Evolutionary conservation across 305 asterid genomes (phyloP).

Genomic region (Fraxinus ornus): DNA sequence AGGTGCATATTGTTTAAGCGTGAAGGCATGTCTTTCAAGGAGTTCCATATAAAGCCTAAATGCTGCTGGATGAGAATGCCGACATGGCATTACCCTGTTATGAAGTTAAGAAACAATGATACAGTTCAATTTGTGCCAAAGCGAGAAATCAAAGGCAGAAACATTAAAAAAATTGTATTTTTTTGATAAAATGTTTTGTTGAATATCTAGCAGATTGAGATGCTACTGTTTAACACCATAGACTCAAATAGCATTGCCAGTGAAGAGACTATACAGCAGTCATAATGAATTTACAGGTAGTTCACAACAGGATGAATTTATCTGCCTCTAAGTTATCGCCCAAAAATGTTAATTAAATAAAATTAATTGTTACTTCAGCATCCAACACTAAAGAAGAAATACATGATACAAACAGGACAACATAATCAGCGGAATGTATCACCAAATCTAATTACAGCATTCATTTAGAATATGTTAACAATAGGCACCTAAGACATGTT

Average conservation of each 20-base stretch:
- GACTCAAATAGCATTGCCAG: neutral
- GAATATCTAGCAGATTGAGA: neutral
- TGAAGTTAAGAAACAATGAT: slow-evolving; percentile 17
- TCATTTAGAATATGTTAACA: neutral
- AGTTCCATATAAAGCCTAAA: slow-evolving; percentile 93
- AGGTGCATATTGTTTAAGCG: slow-evolving; percentile 48
- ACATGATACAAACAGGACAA: neutral
- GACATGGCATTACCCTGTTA: slow-evolving; percentile 74
- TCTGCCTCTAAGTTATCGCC: neutral
- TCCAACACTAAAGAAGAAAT: neutral
- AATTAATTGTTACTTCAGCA: neutral
- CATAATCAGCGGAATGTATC: slow-evolving; percentile 4
- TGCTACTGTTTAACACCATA: neutral
- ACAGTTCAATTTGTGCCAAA: neutral
- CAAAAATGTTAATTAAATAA: neutral
- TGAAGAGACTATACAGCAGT: neutral
- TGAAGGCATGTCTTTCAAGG: slow-evolving; percentile 64
- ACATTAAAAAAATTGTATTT: neutral
- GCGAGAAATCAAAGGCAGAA: slow-evolving; percentile 11
- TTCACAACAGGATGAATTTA: neutral
- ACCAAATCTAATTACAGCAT: slow-evolving; percentile 6
- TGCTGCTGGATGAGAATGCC: slow-evolving; percentile 74
- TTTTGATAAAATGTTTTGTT: neutral
- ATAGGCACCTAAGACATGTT: neutral
- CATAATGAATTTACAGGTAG: neutral